Percentiles rank a stretch among this genome's conserved stretches.
Conservation (phyloP, 2,329 filamentous ascomycete genomes). For the Alternaria metachromatica region DNA sequence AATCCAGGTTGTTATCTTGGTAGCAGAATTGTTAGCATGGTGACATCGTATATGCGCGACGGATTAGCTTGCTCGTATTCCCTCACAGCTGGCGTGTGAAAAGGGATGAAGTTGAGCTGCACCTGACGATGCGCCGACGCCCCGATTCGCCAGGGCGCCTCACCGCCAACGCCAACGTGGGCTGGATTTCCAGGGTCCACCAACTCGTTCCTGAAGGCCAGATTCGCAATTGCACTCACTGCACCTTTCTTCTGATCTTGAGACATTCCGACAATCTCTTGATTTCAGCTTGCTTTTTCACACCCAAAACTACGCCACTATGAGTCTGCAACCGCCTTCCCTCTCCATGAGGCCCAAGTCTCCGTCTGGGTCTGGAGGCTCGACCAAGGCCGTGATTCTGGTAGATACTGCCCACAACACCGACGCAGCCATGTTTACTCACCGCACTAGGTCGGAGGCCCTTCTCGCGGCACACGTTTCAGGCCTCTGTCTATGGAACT, state of each 20-base stretch:
- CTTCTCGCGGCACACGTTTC: slow-evolving; percentile 94
- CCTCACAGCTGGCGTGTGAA: slow-evolving; percentile 6
- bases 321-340: slow-evolving; percentile 48
- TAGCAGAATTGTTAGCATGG: neutral
- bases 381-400: slow-evolving; percentile 94
- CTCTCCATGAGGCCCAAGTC: slow-evolving; percentile 46
- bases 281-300: neutral
- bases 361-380: slow-evolving; percentile 44
- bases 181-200: slow-evolving; percentile 33
- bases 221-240: slow-evolving; percentile 31
- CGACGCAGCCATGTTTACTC: slow-evolving; percentile 24
- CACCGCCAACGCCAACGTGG: slow-evolving; percentile 29
- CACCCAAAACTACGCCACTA: slow-evolving; percentile 19
- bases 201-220: slow-evolving; percentile 32
- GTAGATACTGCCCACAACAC: slow-evolving; percentile 60
- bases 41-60: neutral
- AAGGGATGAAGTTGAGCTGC: slow-evolving; percentile 20
- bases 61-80: slow-evolving; percentile 3
- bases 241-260: slow-evolving; percentile 13
- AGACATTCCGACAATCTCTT: neutral
- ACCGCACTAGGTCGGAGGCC: slow-evolving; percentile 79
- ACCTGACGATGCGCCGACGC: slow-evolving; percentile 25
- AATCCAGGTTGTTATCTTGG: neutral
- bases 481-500: slow-evolving; percentile 93
- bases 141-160: slow-evolving; percentile 23